phyloP scores from a whole-genome alignment of 2,329 filamentous ascomycete genomes.

The Diaporthe citri region DNA sequence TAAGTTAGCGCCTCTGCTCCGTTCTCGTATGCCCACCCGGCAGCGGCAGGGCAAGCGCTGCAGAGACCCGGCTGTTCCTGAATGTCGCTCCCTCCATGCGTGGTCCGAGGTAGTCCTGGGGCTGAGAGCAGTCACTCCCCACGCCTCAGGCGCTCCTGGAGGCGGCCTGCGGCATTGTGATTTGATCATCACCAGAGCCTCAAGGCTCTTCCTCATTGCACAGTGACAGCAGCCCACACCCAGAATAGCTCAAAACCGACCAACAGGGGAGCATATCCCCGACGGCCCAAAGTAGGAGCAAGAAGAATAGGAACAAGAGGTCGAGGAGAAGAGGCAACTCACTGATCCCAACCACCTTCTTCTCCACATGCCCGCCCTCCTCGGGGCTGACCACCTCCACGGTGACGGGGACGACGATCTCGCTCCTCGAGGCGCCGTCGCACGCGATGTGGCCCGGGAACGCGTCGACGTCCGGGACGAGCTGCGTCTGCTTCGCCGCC shows the following conservation, averaged over 20 bases:
- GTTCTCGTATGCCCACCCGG: not conserved
- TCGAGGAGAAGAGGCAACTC: not conserved
- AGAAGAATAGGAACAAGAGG: too few species aligned
- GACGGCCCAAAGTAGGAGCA: too few species aligned
- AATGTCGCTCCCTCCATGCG: too few species aligned
- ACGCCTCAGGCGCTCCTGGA: not conserved
- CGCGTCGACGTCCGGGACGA: constrained; percentile 76
- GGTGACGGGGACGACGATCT: constrained; percentile 84
- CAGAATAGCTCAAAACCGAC: not conserved
- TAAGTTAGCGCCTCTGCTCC: not conserved
- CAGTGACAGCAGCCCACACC: not conserved
- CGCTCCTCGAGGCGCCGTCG: constrained; percentile 80
- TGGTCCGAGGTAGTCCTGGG: not conserved
- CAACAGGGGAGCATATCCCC: constrained; percentile 65
- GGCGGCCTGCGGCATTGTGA: not conserved
- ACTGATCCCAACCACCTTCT: constrained; percentile 61
- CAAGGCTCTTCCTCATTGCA: not conserved
- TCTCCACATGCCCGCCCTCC: constrained; percentile 44
- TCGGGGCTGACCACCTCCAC: constrained; percentile 46
- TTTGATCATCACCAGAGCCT: not conserved
- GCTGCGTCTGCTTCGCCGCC: constrained; percentile 69
- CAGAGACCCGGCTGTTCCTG: not conserved
- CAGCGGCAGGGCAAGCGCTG: not conserved
- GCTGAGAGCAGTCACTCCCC: too few species aligned
- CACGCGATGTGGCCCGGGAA: constrained; percentile 89